A percentile compares a stretch with the other conserved stretches of the same genome.
phyloP scores from a whole-genome alignment of 768 basidiomycete genomes.

The Pisolithus marmoratus region DNA sequence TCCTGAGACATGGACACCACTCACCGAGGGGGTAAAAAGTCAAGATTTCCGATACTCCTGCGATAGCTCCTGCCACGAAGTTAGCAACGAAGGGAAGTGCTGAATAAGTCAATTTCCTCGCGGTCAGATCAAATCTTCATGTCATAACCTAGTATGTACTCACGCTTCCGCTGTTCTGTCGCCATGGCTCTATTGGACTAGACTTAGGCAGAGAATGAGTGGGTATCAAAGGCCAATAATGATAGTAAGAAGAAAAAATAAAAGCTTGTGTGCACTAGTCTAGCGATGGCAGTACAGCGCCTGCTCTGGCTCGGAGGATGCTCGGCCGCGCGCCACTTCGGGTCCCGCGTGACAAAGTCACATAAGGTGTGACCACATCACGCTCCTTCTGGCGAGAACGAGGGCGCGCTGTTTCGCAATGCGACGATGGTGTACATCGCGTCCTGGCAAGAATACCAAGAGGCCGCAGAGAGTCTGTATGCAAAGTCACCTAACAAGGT shows the following conservation, averaged over 20 bases:
- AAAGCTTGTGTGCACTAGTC: not conserved
- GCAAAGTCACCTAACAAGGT: slow-evolving; percentile 73
- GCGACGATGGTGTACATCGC: slow-evolving; percentile 82
- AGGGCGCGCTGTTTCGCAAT: slow-evolving; percentile 18
- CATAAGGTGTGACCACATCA: slow-evolving; percentile 6
- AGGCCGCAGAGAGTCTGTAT: slow-evolving; percentile 86
- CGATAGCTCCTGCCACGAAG: slow-evolving; percentile 94
- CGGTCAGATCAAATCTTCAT: slow-evolving; percentile 1
- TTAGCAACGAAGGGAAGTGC: slow-evolving; percentile 84
- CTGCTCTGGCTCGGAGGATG: no score
- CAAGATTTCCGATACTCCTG: slow-evolving; percentile 79
- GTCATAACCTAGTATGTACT: slow-evolving; percentile 4
- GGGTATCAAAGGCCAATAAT: not conserved
- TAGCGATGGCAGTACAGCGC: not conserved
- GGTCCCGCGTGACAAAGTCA: no score
- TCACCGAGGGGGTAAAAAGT: slow-evolving; percentile 88
- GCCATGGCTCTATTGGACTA: slow-evolving; percentile 13
- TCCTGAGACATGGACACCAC: slow-evolving; percentile 16
- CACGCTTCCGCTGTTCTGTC: slow-evolving; percentile 29
- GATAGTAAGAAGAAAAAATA: not conserved
- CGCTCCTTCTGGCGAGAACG: not conserved
- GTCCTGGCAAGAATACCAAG: slow-evolving; percentile 86
- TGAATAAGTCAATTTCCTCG: slow-evolving; percentile 23
- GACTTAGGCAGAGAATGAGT: not conserved
- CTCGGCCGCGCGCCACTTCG: no score